Conservation (phyloP, 768 basidiomycete species). For the Kondoa subrosea region DNA sequence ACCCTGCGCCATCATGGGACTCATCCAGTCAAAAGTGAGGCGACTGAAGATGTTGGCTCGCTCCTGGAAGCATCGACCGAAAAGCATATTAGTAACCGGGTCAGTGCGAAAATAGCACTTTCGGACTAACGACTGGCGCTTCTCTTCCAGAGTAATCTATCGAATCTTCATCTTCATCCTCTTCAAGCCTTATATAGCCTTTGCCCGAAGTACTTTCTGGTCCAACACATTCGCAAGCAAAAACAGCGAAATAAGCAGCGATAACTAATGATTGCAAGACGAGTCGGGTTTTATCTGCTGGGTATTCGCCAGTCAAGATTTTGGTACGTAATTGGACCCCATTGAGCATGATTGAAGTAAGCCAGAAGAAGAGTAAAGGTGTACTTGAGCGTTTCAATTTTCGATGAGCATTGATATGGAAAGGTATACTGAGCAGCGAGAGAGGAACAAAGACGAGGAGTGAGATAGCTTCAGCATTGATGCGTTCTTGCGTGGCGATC, state of each 20-base stretch:
- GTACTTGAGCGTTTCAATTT: slow-evolving; percentile 31
- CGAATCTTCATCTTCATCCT: slow-evolving; percentile 15
- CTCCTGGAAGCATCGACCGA: slow-evolving; percentile 22
- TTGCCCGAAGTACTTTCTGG: slow-evolving; percentile 36
- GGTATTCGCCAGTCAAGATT: slow-evolving; percentile 21
- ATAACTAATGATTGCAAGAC: slow-evolving; percentile 35
- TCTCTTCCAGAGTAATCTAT: slow-evolving; percentile 9
- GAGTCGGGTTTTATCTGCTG: slow-evolving; percentile 22
- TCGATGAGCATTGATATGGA: slow-evolving; percentile 8
- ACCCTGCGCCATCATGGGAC: slow-evolving; percentile 41
- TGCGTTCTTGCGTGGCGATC: not conserved
- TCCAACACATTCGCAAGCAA: slow-evolving; percentile 52
- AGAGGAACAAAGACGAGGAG: slow-evolving; percentile 10
- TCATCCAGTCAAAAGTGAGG: slow-evolving; percentile 70
- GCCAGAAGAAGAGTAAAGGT: slow-evolving; percentile 66
- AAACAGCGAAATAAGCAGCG: slow-evolving; percentile 39
- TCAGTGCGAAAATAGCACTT: slow-evolving; percentile 9
- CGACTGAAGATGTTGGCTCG: slow-evolving; percentile 29
- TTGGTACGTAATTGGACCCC: slow-evolving; percentile 48
- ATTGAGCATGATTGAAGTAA: slow-evolving; percentile 42
- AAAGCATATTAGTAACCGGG: slow-evolving; percentile 15
- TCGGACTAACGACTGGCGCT: not conserved
- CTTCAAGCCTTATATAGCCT: slow-evolving; percentile 16
- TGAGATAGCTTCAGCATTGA: slow-evolving; percentile 1
- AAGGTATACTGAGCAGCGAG: slow-evolving; percentile 1